These are phyloP conservation scores for Cladochytrium replicatum DNA, from an alignment of 192 early-diverging fungal species.

Conservation along the genomic window DNA sequence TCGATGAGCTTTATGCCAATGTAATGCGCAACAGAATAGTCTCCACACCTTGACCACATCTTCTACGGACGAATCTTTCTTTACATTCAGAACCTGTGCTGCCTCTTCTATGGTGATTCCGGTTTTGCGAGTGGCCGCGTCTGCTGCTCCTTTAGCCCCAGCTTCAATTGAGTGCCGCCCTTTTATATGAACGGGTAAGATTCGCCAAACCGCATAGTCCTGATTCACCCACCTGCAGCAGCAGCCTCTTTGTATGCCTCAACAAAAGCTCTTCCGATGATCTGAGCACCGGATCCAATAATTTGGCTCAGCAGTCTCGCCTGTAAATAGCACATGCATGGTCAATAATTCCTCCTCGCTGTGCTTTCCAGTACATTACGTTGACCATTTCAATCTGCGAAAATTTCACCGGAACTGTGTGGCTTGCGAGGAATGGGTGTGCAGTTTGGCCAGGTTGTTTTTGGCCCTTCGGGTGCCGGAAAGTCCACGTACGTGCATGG, in stretches of 20 bases:
- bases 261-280: constrained; percentile 83
- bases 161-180: constrained; percentile 10
- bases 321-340: too few relatives aligned
- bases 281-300: constrained; percentile 63
- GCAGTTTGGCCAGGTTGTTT: too few relatives aligned
- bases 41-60: constrained; percentile 38
- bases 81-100: constrained; percentile 79
- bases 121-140: constrained; percentile 62
- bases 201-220: constrained; percentile 9
- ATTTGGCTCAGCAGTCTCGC: constrained; percentile 66
- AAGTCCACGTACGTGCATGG: constrained; percentile 50
- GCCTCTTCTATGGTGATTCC: constrained; percentile 88
- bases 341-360: too few relatives aligned
- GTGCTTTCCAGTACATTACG: too few relatives aligned
- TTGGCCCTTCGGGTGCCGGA: constrained; percentile 40
- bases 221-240: constrained; percentile 22
- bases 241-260: constrained; percentile 87
- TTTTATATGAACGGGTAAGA: constrained; percentile 2
- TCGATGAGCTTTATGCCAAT: neutral
- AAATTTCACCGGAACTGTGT: too few relatives aligned
- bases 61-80: constrained; percentile 51
- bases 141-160: constrained; percentile 34
- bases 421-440: too few relatives aligned
- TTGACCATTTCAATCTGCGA: too few relatives aligned
- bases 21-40: neutral